These are phyloP conservation scores for Diaporthe nobilis DNA, from an alignment of 2,329 filamentous ascomycete genomes.

Conservation along the genomic window DNA sequence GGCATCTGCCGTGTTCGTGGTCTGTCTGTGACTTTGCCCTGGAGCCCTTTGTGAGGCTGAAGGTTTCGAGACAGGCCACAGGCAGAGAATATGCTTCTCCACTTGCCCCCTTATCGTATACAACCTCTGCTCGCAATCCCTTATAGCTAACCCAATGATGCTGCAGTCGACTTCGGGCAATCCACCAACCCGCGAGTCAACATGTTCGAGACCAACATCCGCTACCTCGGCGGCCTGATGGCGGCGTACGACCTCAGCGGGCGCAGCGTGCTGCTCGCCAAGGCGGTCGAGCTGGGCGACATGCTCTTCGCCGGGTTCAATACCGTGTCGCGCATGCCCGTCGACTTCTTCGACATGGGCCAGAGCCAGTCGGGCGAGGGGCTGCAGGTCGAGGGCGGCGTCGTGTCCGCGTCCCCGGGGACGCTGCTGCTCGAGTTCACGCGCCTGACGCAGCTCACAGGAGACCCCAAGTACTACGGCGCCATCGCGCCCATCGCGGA, in stretches of 20 bases:
- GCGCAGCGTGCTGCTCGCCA: conserved; percentile 56
- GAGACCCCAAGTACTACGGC: conserved; percentile 81
- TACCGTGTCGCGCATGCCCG: conserved; percentile 61
- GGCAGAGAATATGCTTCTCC: not conserved
- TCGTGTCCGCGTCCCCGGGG: conserved; percentile 66
- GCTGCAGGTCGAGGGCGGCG: conserved; percentile 51
- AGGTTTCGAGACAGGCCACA: not conserved
- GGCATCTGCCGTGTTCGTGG: not conserved
- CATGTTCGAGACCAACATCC: conserved; percentile 61
- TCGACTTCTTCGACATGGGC: conserved; percentile 62
- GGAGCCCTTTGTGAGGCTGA: not conserved
- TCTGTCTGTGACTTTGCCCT: not conserved
- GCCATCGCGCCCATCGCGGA: conserved; percentile 78
- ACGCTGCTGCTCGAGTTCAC: conserved; percentile 82
- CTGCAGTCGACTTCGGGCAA: conserved; percentile 57
- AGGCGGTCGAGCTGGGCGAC: conserved; percentile 62
- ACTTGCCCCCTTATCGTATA: not conserved
- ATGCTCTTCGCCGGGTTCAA: conserved; percentile 62
- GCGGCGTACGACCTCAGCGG: conserved; percentile 49
- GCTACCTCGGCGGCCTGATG: conserved; percentile 60
- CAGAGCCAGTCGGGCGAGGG: conserved; percentile 54
- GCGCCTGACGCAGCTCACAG: conserved; percentile 79
- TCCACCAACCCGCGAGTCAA: conserved; percentile 54
- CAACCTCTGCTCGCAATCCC: not conserved
- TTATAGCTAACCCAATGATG: not conserved